Conservation (phyloP, 1,284 basidiomycete species). For the Pascua sp. region DNA sequence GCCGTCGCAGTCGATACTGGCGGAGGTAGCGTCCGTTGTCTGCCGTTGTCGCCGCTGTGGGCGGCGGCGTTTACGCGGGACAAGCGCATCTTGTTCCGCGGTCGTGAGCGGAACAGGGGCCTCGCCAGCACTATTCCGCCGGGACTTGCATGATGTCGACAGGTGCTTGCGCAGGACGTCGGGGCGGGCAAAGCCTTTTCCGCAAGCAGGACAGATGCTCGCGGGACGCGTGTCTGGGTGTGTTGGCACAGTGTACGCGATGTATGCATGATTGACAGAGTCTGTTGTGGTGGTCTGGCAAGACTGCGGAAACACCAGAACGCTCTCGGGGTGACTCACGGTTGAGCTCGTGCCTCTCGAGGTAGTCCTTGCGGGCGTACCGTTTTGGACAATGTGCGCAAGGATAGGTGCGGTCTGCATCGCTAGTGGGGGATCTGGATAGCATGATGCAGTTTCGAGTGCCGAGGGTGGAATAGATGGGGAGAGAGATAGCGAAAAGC, state of each 20-base stretch:
- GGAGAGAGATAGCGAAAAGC: too few species aligned
- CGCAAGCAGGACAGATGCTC: slow-evolving; percentile 20
- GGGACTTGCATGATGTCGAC: slow-evolving; percentile 20
- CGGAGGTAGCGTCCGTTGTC: background rate
- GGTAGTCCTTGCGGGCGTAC: slow-evolving; percentile 22
- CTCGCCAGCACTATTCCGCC: slow-evolving; percentile 19
- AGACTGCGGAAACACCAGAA: too few species aligned
- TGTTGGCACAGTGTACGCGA: too few species aligned
- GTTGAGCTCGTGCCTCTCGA: slow-evolving; percentile 23
- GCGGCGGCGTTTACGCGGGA: slow-evolving; percentile 20
- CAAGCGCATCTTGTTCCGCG: slow-evolving; percentile 20
- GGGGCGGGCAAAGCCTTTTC: slow-evolving; percentile 22
- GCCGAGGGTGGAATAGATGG: too few species aligned
- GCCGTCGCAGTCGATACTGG: background rate
- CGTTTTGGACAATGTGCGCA: slow-evolving; percentile 21
- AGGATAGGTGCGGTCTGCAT: slow-evolving; percentile 15
- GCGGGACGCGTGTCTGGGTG: slow-evolving; percentile 16
- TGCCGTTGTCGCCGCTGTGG: slow-evolving; percentile 11
- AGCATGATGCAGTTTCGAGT: too few species aligned
- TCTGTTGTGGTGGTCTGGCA: too few species aligned
- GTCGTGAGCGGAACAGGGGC: slow-evolving; percentile 13
- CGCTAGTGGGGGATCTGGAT: slow-evolving; percentile 6
- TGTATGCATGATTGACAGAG: too few species aligned
- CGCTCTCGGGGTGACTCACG: slow-evolving; percentile 18
- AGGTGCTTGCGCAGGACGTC: slow-evolving; percentile 25